phyloP scores from a whole-genome alignment of 768 basidiomycete species.

The Piloderma croceum region DNA sequence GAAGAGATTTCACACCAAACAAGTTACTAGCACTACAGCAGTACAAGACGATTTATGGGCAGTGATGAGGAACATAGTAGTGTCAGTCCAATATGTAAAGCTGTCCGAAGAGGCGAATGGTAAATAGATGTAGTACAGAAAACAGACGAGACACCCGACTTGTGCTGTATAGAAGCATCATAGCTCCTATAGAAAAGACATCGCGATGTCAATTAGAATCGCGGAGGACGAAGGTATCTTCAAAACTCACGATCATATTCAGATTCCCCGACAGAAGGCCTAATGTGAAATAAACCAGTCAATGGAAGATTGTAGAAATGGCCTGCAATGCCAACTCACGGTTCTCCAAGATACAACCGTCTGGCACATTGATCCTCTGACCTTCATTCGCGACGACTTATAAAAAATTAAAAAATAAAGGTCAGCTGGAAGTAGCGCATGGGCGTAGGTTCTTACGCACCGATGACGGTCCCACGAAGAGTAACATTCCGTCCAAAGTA shows the following conservation, averaged over 20 bases:
- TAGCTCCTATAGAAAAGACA: no score
- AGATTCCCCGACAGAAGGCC: constrained; percentile 72
- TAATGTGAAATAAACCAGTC: no score
- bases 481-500: constrained; percentile 62
- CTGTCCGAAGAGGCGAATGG: no score
- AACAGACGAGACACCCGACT: no score
- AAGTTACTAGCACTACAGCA: no score
- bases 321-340: constrained; percentile 21
- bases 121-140: no score
- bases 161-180: no score
- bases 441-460: constrained; percentile 15
- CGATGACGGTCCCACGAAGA: constrained; percentile 62
- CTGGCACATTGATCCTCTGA: constrained; percentile 76
- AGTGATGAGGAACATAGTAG: no score
- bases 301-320: not conserved
- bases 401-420: not conserved
- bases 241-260: constrained; percentile 55
- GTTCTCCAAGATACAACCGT: constrained; percentile 76
- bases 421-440: not conserved
- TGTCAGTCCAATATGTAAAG: no score
- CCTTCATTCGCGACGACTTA: constrained; percentile 76
- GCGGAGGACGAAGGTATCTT: no score
- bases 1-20: no score
- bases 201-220: constrained; percentile 18
- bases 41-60: no score